Evolutionary conservation across 2,329 filamentous ascomycete species (phyloP), one percentile per base, ranked within the genome.

Genomic region (Cladosporium sp.): DNA sequence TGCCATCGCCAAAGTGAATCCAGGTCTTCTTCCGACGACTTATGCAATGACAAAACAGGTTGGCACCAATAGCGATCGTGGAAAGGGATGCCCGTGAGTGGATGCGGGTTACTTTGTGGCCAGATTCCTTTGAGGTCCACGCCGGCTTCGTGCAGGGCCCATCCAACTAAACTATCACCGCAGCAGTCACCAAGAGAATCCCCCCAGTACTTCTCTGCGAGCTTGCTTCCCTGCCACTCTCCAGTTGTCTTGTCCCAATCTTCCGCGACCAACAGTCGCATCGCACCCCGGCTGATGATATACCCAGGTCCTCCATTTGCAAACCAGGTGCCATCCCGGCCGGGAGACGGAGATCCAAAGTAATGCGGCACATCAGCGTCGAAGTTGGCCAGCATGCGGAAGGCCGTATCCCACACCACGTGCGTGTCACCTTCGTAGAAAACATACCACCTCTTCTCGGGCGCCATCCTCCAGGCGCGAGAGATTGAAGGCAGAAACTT

Each of bases 371-470:
- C 53, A 9, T 66, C 59, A 4, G 72, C 67, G 46, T 76, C 67
- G 55, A 74, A 71, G 19, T 69, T 73, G 22, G 67, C 68, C 15
- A 77, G 65, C 41, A 76, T 67, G 9, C 73, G 72, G 53, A 75
- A 75, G 29, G 66, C 29, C 19, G 63, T 69, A 40, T 69, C 62
- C 68, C 69, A 72, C 8, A 69, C 58, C 8, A 71, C 52, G 53
- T 69, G 77, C 33, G 76, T 78, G 56, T 78, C 76, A 2, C 73
- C 73, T 55, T 78, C 76, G 50, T 74, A 70, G 58, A 78, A 79
- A 52, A 78, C 70, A 54, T 76, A 78, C 69, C 76, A 78, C 35
- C 71, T 65, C 50, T 69, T 71, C 22, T 69, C 63, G 0, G 75
- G 76, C 36, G 69, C 70, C 52, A 68, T 66, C 19, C 62, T 59